A percentile compares a stretch with the other conserved stretches of the same genome.
Conservation (phyloP, 345 rosid species). For the Ceriops decandra region DNA sequence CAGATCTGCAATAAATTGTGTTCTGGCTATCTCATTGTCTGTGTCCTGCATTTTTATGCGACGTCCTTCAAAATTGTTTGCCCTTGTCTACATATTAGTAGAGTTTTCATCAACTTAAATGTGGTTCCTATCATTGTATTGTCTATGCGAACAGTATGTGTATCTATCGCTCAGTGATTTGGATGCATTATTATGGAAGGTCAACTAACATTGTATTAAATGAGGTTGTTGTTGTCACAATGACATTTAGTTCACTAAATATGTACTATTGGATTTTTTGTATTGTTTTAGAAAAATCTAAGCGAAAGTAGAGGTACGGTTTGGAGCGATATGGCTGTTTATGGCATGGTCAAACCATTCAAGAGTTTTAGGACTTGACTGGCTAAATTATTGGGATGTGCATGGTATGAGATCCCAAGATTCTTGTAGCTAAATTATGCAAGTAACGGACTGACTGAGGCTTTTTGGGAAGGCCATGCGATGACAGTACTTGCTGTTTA, state of each 20-base stretch:
- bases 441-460: not conserved
- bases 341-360: not conserved
- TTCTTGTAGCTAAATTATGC: not conserved
- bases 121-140: not conserved
- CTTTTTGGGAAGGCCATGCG: too few relatives aligned
- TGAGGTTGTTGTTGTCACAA: not conserved
- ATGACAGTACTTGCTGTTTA: too few relatives aligned
- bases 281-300: not conserved
- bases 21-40: too few relatives aligned
- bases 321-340: not conserved
- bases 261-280: not conserved
- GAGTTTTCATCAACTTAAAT: not conserved
- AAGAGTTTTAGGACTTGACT: not conserved
- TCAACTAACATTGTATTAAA: not conserved
- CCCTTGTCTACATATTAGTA: not conserved
- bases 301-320: too few relatives aligned
- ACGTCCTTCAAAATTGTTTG: not conserved
- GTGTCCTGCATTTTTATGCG: too few relatives aligned
- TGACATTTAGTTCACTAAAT: not conserved
- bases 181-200: not conserved
- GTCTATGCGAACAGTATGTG: not conserved
- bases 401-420: too few relatives aligned
- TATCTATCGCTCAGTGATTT: not conserved
- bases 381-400: too few relatives aligned
- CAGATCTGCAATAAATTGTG: too few relatives aligned